A percentile compares a stretch with the other conserved stretches of the same genome.
Evolutionary conservation across 2,329 filamentous ascomycete species (phyloP).

Genomic region (Geosmithia morbida): DNA sequence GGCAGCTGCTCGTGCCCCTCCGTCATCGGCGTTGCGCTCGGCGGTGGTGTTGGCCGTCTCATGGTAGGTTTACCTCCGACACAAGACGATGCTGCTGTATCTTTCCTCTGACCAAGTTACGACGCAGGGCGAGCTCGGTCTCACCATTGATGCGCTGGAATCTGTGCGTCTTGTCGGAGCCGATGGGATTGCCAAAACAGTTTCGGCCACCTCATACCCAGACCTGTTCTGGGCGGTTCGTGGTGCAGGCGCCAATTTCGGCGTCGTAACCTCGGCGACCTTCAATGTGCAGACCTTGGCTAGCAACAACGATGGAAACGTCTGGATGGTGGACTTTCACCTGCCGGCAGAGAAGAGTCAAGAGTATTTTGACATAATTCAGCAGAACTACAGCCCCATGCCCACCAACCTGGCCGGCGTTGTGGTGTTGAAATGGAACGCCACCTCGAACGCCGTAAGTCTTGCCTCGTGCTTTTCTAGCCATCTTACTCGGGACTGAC

Average conservation of each 20-base stretch:
- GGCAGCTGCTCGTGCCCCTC: slow-evolving; percentile 24
- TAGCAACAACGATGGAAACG: neutral
- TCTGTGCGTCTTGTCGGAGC: slow-evolving; percentile 33
- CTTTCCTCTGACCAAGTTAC: neutral
- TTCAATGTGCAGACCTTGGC: slow-evolving; percentile 8
- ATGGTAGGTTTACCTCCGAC: neutral
- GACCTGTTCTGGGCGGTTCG: slow-evolving; percentile 31
- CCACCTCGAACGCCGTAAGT: neutral
- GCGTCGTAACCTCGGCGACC: slow-evolving; percentile 22
- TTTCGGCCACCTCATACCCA: slow-evolving; percentile 19
- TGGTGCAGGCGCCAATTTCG: slow-evolving; percentile 40
- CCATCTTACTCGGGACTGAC: neutral
- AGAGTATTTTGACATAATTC: neutral
- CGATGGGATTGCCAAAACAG: slow-evolving; percentile 21
- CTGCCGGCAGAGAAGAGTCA: neutral
- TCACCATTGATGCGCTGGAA: slow-evolving; percentile 33
- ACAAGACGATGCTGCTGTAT: neutral
- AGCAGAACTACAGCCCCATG: neutral
- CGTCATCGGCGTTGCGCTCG: slow-evolving; percentile 26
- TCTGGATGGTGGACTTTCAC: neutral
- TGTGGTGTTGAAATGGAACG: neutral
- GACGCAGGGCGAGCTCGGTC: slow-evolving; percentile 29
- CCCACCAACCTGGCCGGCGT: neutral
- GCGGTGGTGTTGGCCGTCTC: slow-evolving; percentile 36
- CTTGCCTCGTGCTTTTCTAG: neutral